Conservation (phyloP, 257 asterid genomes). For the Capsicum rhomboideum region DNA sequence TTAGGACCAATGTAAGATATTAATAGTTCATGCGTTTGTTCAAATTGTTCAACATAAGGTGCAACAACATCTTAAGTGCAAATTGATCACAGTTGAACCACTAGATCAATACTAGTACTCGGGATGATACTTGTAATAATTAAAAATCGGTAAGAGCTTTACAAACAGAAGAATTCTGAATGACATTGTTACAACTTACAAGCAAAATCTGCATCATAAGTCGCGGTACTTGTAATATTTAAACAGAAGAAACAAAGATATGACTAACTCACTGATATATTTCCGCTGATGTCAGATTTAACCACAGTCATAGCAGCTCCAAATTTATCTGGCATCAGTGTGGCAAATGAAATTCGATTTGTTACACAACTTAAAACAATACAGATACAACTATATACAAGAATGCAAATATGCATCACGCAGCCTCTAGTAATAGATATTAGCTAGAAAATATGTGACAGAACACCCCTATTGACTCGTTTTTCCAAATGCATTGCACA, state of each 20-base stretch:
- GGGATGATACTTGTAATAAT: neutral
- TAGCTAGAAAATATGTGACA: too few relatives aligned
- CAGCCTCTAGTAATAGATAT: too few relatives aligned
- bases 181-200: neutral
- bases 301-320: slow-evolving; percentile 81
- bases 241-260: neutral
- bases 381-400: neutral
- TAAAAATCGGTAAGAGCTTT: neutral
- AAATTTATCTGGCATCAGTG: slow-evolving; percentile 53
- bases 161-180: neutral
- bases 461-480: too few relatives aligned
- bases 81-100: neutral
- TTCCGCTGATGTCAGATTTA: slow-evolving; percentile 66
- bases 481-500: too few relatives aligned
- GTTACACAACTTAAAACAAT: neutral
- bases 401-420: neutral
- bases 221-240: neutral
- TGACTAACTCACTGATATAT: slow-evolving; percentile 51
- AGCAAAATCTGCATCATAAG: neutral
- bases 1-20: neutral
- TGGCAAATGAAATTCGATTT: neutral
- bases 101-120: neutral
- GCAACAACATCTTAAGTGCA: neutral
- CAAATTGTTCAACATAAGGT: neutral
- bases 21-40: neutral